Conservation (phyloP, 2,329 filamentous ascomycete genomes). For the Berkeleyomyces basicola region DNA sequence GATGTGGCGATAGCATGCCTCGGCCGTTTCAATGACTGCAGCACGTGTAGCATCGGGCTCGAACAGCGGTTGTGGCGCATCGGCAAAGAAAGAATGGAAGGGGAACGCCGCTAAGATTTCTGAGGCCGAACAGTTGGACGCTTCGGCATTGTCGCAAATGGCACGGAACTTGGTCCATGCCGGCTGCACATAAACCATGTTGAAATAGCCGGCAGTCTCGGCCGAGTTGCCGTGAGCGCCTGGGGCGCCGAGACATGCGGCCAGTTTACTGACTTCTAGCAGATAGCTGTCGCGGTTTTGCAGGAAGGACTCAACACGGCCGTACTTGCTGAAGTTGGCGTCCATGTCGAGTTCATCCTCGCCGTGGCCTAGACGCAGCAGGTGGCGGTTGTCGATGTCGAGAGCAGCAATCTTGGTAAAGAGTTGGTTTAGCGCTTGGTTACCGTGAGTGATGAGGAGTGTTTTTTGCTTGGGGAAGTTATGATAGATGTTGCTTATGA, state of each 20-base stretch:
- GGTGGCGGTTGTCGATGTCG: conserved; percentile 87
- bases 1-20: conserved; percentile 79
- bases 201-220: conserved; percentile 94
- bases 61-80: conserved; percentile 77
- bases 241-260: conserved; percentile 67
- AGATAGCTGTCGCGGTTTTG: conserved; percentile 70
- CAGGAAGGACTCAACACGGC: conserved; percentile 85
- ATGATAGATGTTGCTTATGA: conserved; percentile 98
- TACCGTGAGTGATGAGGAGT: conserved; percentile 85
- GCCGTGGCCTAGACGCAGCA: conserved; percentile 81
- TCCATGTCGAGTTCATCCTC: conserved; percentile 86
- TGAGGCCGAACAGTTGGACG: conserved; percentile 37
- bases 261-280: conserved; percentile 70
- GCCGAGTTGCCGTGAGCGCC: conserved; percentile 93
- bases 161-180: conserved; percentile 72
- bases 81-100: conserved; percentile 73
- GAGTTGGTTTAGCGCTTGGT: conserved; percentile 91
- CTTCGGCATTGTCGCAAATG: conserved; percentile 25
- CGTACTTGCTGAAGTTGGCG: conserved; percentile 80
- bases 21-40: conserved; percentile 54
- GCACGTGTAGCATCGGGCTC: conserved; percentile 47
- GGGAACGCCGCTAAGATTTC: conserved; percentile 64
- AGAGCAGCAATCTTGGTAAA: conserved; percentile 96
- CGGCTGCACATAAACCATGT: conserved; percentile 76
- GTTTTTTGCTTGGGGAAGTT: conserved; percentile 91